Percentiles rank a stretch among this genome's conserved stretches.
Conservation (phyloP, 2,329 filamentous ascomycete species). For the Exophiala aquamarina region DNA sequence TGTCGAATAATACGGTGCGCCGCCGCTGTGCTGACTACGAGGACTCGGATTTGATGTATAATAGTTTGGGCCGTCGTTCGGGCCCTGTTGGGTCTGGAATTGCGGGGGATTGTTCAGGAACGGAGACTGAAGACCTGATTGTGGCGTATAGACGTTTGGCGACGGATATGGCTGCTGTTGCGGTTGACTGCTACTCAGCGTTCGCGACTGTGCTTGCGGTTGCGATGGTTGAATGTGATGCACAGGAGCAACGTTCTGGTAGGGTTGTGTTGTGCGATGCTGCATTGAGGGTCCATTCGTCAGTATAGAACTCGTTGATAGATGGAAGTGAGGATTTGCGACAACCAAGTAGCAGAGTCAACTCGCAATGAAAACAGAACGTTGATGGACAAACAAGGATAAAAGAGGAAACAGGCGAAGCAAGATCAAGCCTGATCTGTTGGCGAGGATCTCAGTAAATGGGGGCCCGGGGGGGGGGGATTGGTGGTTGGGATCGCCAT, state of each 20-base stretch:
- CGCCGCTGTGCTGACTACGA: slow-evolving; percentile 78
- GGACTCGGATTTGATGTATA: slow-evolving; percentile 79
- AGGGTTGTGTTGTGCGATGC: slow-evolving; percentile 28
- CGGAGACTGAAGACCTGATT: slow-evolving; percentile 51
- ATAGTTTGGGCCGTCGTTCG: slow-evolving; percentile 66
- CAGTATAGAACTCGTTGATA: slow-evolving; percentile 8
- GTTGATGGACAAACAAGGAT: slow-evolving; percentile 14
- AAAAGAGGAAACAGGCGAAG: slow-evolving; percentile 12
- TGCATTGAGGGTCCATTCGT: slow-evolving; percentile 27
- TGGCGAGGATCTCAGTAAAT: slow-evolving; percentile 9
- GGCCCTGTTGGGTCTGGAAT: slow-evolving; percentile 43
- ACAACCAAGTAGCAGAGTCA: background rate
- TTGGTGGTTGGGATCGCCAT: slow-evolving; percentile 11
- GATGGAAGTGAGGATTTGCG: too few species aligned
- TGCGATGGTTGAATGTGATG: slow-evolving; percentile 32
- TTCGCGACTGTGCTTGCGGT: slow-evolving; percentile 31
- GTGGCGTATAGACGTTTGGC: slow-evolving; percentile 23
- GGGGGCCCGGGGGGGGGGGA: slow-evolving; percentile 7
- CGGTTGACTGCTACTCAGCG: slow-evolving; percentile 21
- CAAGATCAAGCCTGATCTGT: slow-evolving; percentile 12
- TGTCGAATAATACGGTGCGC: slow-evolving; percentile 82
- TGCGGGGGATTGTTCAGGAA: slow-evolving; percentile 55
- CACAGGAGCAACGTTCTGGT: slow-evolving; percentile 24
- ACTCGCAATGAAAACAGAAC: slow-evolving; percentile 1
- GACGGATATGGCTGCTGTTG: slow-evolving; percentile 24